Evolutionary conservation across 192 early-diverging fungal genomes (phyloP).

Genomic region (Coemansia sp.): DNA sequence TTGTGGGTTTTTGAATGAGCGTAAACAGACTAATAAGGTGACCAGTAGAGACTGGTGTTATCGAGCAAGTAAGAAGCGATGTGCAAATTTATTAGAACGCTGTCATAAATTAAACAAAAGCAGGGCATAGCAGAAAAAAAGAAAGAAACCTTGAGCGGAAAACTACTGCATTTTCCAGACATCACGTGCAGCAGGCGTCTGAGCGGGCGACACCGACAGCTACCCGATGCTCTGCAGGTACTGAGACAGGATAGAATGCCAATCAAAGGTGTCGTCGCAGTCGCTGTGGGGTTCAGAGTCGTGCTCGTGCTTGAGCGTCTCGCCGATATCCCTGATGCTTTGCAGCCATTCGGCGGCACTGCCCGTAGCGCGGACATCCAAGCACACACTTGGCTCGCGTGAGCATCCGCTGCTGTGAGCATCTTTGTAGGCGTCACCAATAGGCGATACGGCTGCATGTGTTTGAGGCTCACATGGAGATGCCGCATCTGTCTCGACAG

Average conservation of each 20-base stretch:
- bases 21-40: not conserved
- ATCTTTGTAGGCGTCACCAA: not conserved
- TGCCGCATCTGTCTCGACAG: not conserved
- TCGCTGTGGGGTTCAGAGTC: not conserved
- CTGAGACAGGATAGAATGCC: constrained; percentile 7
- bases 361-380: not conserved
- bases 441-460: not conserved
- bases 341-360: constrained; percentile 5
- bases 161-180: not conserved
- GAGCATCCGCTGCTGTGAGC: not conserved
- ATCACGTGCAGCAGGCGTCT: not conserved
- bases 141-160: not conserved
- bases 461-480: not conserved
- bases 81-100: not conserved
- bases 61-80: not conserved
- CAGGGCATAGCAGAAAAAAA: not conserved
- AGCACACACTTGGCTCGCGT: not conserved
- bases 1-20: not conserved
- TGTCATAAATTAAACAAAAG: constrained; percentile 5
- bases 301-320: not conserved
- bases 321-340: not conserved
- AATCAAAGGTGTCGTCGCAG: constrained; percentile 5
- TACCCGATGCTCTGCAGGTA: constrained; percentile 17
- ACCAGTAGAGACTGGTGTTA: not conserved
- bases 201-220: not conserved